Evolutionary conservation across 192 early-diverging fungal species (phyloP).

Genomic region (Gaertneriomyces sp.): DNA sequence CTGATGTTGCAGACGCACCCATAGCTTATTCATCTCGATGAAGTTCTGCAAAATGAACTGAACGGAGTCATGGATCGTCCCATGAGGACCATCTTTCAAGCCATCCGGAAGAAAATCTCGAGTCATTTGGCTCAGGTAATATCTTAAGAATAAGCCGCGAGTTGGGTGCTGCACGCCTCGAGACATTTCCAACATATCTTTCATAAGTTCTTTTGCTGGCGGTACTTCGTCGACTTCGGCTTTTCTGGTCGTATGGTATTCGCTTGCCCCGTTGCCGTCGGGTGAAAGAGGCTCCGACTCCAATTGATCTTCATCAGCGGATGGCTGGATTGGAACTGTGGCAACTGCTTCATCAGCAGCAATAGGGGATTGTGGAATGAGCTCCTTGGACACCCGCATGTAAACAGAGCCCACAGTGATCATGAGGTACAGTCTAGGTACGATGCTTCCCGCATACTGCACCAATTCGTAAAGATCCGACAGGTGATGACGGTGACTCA

Average conservation of each 20-base stretch:
- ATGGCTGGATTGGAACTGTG: not conserved
- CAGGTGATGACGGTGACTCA: constrained; percentile 60
- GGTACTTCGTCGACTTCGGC: constrained; percentile 60
- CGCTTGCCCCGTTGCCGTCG: constrained; percentile 8
- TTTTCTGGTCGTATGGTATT: not conserved
- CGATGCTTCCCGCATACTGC: constrained; percentile 96
- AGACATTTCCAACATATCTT: constrained; percentile 99
- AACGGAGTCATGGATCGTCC: constrained; percentile 87
- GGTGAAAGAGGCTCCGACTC: not conserved
- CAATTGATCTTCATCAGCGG: not conserved
- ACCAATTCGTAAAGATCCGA: constrained; percentile 97
- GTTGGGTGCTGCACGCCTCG: constrained; percentile 98
- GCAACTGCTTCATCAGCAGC: not conserved
- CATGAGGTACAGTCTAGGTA: constrained; percentile 99
- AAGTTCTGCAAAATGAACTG: constrained; percentile 96
- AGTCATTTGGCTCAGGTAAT: constrained; percentile 93
- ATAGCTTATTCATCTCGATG: constrained; percentile 99
- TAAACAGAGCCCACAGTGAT: constrained; percentile 96
- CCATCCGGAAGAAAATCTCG: constrained; percentile 90
- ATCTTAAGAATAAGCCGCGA: constrained; percentile 92
- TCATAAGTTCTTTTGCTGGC: constrained; percentile 93
- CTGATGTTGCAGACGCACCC: constrained; percentile 98
- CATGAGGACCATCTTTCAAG: constrained; percentile 57
- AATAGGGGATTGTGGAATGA: constrained; percentile 17
- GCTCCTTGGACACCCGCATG: constrained; percentile 77